Base-by-base conservation (phyloP, 1,139 yeast species). In the Debaryomyces udenii region DNA sequence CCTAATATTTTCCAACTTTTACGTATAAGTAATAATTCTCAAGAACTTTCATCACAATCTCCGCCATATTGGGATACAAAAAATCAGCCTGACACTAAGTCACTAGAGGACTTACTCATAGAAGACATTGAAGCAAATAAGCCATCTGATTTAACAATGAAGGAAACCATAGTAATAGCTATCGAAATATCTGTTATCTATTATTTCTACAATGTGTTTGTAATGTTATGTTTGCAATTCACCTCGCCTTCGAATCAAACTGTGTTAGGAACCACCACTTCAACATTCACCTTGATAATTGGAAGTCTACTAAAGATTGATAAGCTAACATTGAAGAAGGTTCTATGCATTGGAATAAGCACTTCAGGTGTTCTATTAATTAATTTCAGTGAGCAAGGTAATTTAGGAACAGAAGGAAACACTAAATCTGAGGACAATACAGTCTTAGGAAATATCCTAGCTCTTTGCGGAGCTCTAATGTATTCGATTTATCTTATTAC, bases 191-290 rank as follows among this genome's bases (percentile, higher is more conserved):
- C 80, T 1, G 35, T 66, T 1, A 62, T 77, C n/a, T 78, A 78
- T 52, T 68, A 59, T 39, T 33, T 56, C 4, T 74, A 70, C 53
- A 76, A 76, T 42, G 48, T 66, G 3, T 59, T 65, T 37, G 73
- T 64, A 4, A 65, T 77, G 59, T 42, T 60, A 9, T 62, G 78
- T 6, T 61, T 78, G 38, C 65, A 66, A 48, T 78, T 64, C 49
- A 78, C 83, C 0, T 68, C 79, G 4, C 81, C 82, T 0, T 74
- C 81, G 17, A 76, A 75, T 48, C 78, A 70, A 51, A 75, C 81
- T 0, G 75, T 78, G 3, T 54, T 78, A 23, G 69, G 80, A 3
- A 70, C 81, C 6, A 69, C 80, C 0, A 70, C 81, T 1, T 74
- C 82, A 4, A 66, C 76, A 3, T 78, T 77, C 53, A 74, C 82